Evolutionary conservation across 176 grass and related monocot species (phyloP), one percentile per base, ranked within the genome.

Genomic region (Rhipidocladum racemiflorum): DNA sequence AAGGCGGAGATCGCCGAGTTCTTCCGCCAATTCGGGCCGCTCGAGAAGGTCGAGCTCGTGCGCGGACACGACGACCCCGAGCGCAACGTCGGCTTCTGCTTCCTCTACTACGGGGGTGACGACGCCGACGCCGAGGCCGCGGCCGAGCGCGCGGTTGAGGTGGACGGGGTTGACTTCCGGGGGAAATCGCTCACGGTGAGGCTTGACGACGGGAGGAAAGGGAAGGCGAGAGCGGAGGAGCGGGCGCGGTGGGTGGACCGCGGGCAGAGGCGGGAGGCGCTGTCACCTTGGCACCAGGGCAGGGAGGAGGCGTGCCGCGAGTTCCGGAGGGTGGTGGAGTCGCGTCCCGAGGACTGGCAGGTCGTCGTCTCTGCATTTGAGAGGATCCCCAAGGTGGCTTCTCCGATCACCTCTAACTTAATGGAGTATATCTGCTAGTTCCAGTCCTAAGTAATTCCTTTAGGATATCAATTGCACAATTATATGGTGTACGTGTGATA

Each of bases 11-110:
- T 99, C 49, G 53, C 82, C 61, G 89, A 89, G 25, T 99, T 99
- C 73, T 99, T 99, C 82, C 74, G 92, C 79, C 96, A 99, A 69
- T 99, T 99, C 71, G 92, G 96, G 10, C 89, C 92, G 0, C 75
- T 99, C 18, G 83, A 99, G 56, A 99, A 90, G 83, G 88, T 93
- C 23, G 92, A 95, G 70, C 80, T 95, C 34, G 94, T 95, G 68
- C 89, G 75, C 74, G 91, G 87, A 10, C 89, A 90, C 74, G 87
- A 95, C 74, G 84, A 93, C 72, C 88, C 91, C 24, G 89, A 93
- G 76, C 96, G 92, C 65, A 95, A 99, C 71, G 79, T 90, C 43
- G 92, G 92, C 5, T 99, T 95, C 83, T 99, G 92, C 83, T 99
- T 99, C 75, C 82, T 99, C 61, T 84, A 91, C 77, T 99, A 99